Conservation (phyloP, 2,329 filamentous ascomycete species). For the Leptographium wingfieldii region DNA sequence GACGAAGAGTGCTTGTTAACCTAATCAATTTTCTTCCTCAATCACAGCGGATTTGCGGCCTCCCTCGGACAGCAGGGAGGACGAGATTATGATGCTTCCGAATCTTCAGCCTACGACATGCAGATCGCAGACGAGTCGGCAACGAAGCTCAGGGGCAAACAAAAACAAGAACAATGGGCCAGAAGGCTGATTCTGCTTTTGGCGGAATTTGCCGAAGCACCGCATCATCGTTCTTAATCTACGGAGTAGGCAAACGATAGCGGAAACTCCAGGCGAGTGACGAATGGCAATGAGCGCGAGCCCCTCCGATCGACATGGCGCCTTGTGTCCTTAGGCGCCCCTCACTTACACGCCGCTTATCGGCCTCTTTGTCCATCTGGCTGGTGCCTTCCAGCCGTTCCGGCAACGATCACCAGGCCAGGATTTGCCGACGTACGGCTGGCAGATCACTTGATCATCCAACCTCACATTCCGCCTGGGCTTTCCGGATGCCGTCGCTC, state of each 20-base stretch:
- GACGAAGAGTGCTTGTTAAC: background rate
- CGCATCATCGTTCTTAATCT: background rate
- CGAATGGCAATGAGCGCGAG: background rate
- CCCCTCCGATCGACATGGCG: background rate
- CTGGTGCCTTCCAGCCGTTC: background rate
- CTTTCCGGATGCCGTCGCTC: background rate
- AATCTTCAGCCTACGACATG: background rate
- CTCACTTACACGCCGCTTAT: background rate
- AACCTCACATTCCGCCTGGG: background rate
- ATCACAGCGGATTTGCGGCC: background rate
- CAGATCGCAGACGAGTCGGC: background rate
- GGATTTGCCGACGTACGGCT: background rate
- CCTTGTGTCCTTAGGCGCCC: background rate
- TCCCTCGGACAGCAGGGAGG: background rate
- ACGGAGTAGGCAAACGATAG: background rate
- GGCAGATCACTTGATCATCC: background rate
- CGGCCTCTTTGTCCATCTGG: background rate
- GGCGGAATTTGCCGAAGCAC: background rate
- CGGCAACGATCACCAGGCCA: background rate
- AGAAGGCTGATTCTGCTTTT: background rate
- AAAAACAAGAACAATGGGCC: background rate
- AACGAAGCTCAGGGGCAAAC: background rate
- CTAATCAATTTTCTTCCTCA: background rate
- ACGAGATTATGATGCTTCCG: background rate
- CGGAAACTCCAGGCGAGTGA: background rate